phyloP scores from a whole-genome alignment of 345 rosid species.

The Lumnitzera racemosa region DNA sequence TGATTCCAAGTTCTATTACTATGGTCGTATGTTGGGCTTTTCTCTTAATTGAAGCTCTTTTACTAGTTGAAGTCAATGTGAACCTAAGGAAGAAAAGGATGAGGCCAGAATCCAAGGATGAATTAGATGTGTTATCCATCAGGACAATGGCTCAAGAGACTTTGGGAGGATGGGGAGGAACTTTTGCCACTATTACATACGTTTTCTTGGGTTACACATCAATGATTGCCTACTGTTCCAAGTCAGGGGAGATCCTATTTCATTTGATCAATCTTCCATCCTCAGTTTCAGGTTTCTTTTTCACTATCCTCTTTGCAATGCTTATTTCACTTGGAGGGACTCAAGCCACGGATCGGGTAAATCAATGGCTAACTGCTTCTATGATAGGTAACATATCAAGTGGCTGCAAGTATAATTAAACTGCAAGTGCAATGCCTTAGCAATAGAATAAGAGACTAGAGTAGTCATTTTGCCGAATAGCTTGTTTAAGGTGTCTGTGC shows the following conservation, averaged over 20 bases:
- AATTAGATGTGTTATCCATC: conserved; percentile 41
- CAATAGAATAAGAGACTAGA: no score
- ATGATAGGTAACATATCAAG: conserved; percentile 37
- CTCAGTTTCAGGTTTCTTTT: conserved; percentile 32
- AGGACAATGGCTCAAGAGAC: conserved; percentile 69
- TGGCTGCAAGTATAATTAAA: not conserved
- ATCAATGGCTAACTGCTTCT: conserved; percentile 51
- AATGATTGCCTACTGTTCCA: conserved; percentile 51
- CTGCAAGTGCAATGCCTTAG: no score
- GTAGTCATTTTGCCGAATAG: no score
- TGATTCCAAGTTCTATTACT: conserved; percentile 51
- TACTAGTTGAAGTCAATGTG: conserved; percentile 52
- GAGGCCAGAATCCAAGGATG: conserved; percentile 21
- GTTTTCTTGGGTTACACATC: conserved; percentile 56
- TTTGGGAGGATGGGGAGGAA: conserved; percentile 48
- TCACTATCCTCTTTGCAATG: conserved; percentile 33
- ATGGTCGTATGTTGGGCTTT: conserved; percentile 50
- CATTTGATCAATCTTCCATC: conserved; percentile 41
- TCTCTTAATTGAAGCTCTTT: conserved; percentile 46
- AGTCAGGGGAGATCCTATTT: conserved; percentile 52
- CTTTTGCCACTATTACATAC: conserved; percentile 33
- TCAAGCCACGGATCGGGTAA: conserved; percentile 41
- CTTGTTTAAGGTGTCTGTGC: no score
- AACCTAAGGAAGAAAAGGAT: conserved; percentile 24
- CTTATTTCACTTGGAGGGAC: conserved; percentile 48